phyloP scores from a whole-genome alignment of 2,329 filamentous ascomycete species.

The Cladosporium sp. region DNA sequence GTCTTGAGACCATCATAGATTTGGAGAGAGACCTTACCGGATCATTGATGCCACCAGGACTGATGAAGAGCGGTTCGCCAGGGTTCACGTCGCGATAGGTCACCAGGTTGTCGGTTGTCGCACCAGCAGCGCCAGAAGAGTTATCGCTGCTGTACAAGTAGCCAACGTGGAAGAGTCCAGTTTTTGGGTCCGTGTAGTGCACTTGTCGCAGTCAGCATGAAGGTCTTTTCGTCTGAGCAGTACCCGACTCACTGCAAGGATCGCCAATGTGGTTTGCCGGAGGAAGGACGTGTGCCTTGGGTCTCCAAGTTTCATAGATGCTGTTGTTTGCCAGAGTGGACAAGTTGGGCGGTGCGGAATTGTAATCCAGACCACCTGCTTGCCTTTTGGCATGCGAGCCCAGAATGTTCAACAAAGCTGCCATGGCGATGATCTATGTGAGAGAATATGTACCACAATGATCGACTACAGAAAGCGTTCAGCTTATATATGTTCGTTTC shows the following conservation, averaged over 20 bases:
- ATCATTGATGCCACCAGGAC: conserved; percentile 45
- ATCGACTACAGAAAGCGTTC: not conserved
- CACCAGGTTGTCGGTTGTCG: conserved; percentile 46
- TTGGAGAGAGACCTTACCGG: conserved; percentile 25
- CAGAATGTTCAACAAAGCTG: not conserved
- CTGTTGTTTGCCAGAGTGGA: conserved; percentile 41
- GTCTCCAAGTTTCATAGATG: conserved; percentile 34
- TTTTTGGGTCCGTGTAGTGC: conserved; percentile 48
- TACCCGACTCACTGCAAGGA: conserved; percentile 10
- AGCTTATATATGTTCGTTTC: not conserved
- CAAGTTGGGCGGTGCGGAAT: conserved; percentile 41
- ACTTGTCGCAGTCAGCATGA: conserved; percentile 30
- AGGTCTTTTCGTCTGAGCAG: too few relatives aligned
- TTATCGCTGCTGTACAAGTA: conserved; percentile 38
- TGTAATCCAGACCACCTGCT: conserved; percentile 31
- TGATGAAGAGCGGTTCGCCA: conserved; percentile 32
- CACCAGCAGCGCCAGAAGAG: conserved; percentile 26
- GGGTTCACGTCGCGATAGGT: conserved; percentile 42
- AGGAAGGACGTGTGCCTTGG: conserved; percentile 45
- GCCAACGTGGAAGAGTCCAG: conserved; percentile 48
- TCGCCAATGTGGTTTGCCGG: conserved; percentile 41
- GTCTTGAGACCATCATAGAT: too few relatives aligned
- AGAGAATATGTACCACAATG: not conserved
- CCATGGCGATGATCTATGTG: not conserved
- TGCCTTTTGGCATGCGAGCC: conserved; percentile 2